Conservation (phyloP, 1,284 basidiomycete species). For the Ganoderma boninense region DNA sequence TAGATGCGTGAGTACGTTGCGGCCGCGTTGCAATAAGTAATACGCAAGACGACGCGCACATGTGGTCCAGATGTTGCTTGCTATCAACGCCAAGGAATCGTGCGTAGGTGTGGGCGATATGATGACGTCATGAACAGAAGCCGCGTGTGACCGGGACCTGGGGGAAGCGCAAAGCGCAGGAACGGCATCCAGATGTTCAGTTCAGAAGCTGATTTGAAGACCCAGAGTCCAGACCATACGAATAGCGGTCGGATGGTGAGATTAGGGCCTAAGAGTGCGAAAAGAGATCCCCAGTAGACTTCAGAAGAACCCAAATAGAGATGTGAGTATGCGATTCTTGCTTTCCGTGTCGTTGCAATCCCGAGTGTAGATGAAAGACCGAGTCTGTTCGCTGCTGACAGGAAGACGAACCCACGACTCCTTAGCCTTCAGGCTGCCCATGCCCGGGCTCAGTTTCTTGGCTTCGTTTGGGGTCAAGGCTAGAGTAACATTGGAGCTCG, state of each 20-base stretch:
- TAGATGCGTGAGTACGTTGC: not conserved
- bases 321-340: not conserved
- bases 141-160: not conserved
- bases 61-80: not conserved
- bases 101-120: not conserved
- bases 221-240: not conserved
- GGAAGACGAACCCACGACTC: not conserved
- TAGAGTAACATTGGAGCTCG: not conserved
- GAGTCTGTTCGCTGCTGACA: not conserved
- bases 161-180: not conserved
- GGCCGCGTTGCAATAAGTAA: no score
- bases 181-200: not conserved
- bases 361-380: not conserved
- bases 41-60: not conserved
- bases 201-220: not conserved
- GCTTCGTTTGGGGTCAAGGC: not conserved
- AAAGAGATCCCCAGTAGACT: not conserved
- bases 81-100: not conserved
- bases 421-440: not conserved
- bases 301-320: not conserved
- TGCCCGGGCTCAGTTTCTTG: not conserved
- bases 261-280: not conserved
- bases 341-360: not conserved
- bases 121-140: not conserved
- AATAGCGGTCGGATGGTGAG: not conserved